Evolutionary conservation across 495 filamentous ascomycete genomes (phyloP).

Genomic region (Aspergillus cristatus): DNA sequence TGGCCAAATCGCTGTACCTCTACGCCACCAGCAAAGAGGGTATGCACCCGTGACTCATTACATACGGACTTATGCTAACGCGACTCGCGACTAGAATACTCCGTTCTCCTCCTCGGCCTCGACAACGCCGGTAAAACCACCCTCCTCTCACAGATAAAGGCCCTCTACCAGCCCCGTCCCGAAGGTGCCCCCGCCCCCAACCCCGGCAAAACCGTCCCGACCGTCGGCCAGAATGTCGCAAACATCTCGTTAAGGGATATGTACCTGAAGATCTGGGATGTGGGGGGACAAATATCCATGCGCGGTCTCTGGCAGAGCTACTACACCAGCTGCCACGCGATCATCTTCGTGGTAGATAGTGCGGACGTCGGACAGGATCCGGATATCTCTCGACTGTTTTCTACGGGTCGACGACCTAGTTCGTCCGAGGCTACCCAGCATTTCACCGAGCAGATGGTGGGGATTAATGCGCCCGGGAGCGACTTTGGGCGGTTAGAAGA

Average conservation of each 20-base stretch:
- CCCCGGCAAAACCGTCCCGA: conserved; percentile 74
- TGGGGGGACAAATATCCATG: conserved; percentile 84
- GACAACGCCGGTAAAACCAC: conserved; percentile 99
- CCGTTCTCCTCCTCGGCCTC: conserved; percentile 89
- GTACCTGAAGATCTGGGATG: conserved; percentile 98
- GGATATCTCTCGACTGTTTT: conserved; percentile 31
- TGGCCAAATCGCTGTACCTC: conserved; percentile 88
- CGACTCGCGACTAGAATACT: conserved; percentile 65
- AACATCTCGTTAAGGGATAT: conserved; percentile 80
- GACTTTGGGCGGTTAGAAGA: conserved; percentile 67
- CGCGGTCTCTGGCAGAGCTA: conserved; percentile 94
- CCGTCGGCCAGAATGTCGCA: conserved; percentile 93
- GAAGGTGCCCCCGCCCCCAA: conserved; percentile 43
- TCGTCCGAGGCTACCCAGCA: conserved; percentile 15
- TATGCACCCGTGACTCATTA: no score
- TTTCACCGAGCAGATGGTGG: conserved; percentile 29
- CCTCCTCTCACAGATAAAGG: conserved; percentile 91
- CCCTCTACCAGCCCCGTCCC: conserved; percentile 61
- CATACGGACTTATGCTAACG: no score
- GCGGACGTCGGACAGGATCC: conserved; percentile 80
- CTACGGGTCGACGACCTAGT: conserved; percentile 20
- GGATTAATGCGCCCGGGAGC: conserved; percentile 38
- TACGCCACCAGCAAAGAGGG: conserved; percentile 94
- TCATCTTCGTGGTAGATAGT: conserved; percentile 93
- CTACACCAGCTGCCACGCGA: conserved; percentile 86